Conservation (phyloP, 139 green algal genomes). For the Closterium sp. region DNA sequence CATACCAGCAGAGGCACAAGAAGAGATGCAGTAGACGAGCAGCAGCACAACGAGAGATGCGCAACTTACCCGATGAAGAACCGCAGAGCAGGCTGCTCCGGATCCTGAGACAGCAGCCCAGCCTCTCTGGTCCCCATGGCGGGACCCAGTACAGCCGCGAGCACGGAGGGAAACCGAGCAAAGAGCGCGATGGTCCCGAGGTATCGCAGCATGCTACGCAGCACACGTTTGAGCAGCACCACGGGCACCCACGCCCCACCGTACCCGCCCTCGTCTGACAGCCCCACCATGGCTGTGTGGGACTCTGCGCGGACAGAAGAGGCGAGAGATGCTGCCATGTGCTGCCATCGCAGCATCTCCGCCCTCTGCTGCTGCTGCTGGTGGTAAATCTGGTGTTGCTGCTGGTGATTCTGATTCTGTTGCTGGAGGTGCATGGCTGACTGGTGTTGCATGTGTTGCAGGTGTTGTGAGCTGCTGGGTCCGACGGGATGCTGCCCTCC, state of each 20-base stretch:
- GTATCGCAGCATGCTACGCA: slow-evolving; percentile 40
- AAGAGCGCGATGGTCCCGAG: slow-evolving; percentile 34
- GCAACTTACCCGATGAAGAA: slow-evolving; percentile 24
- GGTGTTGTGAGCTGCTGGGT: not conserved
- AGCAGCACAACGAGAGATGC: not conserved
- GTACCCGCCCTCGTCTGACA: slow-evolving; percentile 31
- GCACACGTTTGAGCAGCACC: slow-evolving; percentile 26
- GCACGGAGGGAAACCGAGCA: not conserved
- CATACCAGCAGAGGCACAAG: not conserved
- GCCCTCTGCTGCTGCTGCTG: not conserved
- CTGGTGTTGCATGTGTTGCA: too few species aligned
- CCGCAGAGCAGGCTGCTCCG: slow-evolving; percentile 23
- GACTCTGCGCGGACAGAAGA: not conserved
- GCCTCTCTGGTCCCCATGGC: not conserved
- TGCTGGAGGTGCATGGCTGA: too few species aligned
- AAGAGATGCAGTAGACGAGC: not conserved
- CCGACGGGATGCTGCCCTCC: not conserved
- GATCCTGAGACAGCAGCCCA: slow-evolving; percentile 20
- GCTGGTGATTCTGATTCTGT: not conserved
- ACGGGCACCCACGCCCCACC: slow-evolving; percentile 41
- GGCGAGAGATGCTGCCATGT: not conserved
- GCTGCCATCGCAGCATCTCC: not conserved
- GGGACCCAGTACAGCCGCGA: not conserved
- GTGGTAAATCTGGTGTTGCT: not conserved
- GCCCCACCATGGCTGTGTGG: slow-evolving; percentile 22